Evolutionary conservation across 371 early-diverging fungal genomes (phyloP).

Genomic region (Actinomortierella wolfii): DNA sequence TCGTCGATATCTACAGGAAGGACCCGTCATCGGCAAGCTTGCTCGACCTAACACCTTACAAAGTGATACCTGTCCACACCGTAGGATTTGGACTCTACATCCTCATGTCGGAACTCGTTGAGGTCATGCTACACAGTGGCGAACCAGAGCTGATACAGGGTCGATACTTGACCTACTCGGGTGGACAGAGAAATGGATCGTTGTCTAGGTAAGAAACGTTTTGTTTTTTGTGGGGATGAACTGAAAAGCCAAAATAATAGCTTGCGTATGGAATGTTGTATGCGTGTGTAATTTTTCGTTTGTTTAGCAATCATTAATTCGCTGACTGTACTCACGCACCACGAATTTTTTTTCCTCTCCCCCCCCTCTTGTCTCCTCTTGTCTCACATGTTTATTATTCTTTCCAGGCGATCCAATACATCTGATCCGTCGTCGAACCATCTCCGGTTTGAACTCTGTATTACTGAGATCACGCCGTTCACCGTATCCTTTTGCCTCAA

Average conservation of each 20-base stretch:
- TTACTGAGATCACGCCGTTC: slow-evolving; percentile 45
- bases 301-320: no score
- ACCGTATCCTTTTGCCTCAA: slow-evolving; percentile 45
- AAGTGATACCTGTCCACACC: slow-evolving; percentile 44
- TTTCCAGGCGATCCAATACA: slow-evolving; percentile 15
- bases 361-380: no score
- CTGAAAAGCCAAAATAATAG: no score
- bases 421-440: slow-evolving; percentile 20
- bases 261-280: no score
- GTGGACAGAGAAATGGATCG: slow-evolving; percentile 27
- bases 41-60: slow-evolving; percentile 40
- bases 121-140: slow-evolving; percentile 48
- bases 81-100: slow-evolving; percentile 46
- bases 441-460: slow-evolving; percentile 46
- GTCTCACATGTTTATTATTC: slow-evolving; percentile 6
- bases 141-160: slow-evolving; percentile 42
- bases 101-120: slow-evolving; percentile 47
- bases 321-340: no score
- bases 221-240: no score
- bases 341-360: no score
- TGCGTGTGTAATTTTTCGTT: no score
- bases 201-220: slow-evolving; percentile 27
- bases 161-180: slow-evolving; percentile 35
- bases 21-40: slow-evolving; percentile 36
- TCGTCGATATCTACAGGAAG: slow-evolving; percentile 42